Evolutionary conservation across 108 stramenopile species (phyloP), one percentile per base, ranked within the genome.

Genomic region (Thalassiosira profunda): DNA sequence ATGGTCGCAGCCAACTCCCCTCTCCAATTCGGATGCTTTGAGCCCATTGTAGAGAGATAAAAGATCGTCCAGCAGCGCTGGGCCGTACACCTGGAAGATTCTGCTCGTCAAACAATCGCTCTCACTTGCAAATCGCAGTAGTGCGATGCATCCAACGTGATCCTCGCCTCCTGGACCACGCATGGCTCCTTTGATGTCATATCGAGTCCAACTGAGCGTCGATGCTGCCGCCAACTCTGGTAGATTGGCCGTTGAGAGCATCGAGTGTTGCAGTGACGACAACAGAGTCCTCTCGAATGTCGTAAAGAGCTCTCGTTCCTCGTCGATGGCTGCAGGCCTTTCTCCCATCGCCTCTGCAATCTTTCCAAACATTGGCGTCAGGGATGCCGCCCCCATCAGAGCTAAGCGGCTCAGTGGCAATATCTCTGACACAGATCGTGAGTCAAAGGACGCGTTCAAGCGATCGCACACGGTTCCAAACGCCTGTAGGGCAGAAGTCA

Each of bases 141-240:
- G 52, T 6, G 82, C 81, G 30, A 94, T 72, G 57, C 82, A 79
- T 10, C 90, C 93, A 36, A 87, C 83, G 68, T 87, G 82, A 67
- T 86, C 86, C 56, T 92, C 87, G 18, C 90, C 90, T 31, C 93
- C 93, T 5, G 93, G 88, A 18, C 86, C 88, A 24, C 93, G 38
- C 86, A 92, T 88, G 1, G 93, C 84, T 4, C 93, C 93, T 34
- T 84, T 76, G 33, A 91, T 90, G 58, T 94, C 93, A 69, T 82
- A 91, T 8, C 78, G 67, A n/a, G 86, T 75, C 26, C 46, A 59
- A 15, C 74, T 42, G 3, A 94, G 82, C 3, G 86, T 76, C 1
- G 88, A 89, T 41, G 69, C 74, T 9, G 86, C 86, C 15, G 74
- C 58, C 9, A 94, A 76, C 56, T 94, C 93, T 40, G 93, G 93